Base-by-base conservation (phyloP, 2,329 filamentous ascomycete species). In the Penicillium sp. region DNA sequence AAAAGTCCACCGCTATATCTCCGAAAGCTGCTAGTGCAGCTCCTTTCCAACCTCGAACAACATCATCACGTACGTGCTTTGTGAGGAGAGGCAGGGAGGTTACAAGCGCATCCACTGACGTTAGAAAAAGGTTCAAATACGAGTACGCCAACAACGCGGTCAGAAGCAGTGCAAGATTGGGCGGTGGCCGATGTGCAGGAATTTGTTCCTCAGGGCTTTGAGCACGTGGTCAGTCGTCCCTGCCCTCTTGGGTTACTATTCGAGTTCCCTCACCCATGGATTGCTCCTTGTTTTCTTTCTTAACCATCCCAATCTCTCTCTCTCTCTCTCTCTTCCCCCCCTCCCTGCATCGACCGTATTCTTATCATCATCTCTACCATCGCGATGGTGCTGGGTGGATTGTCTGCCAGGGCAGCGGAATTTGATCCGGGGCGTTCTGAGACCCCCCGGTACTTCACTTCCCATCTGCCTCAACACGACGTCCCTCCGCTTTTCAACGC, bases 1-100 rank as follows among this genome's bases (percentile, higher is more conserved):
- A 91, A 75, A 89, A 89, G 68, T 83, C 88, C 10, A 88, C 88
- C 9, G 73, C 76, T 12, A 92, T 97, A 63, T 94, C 93, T 8
- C 91, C 92, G 1, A 92, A 95, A 75, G 89, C 91, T 55, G 93
- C 89, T n/a, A 94, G 85, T 73, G 94, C 93, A 23, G 89, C 91
- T 21, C 87, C 78, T 6, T 80, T 80, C 61, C 75, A 78, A 63
- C 78, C 78, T 27, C 75, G 78, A 67, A 67, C 68, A 61, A 67
- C 73, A 45, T 68, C 72, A 61, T 75, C 75, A 53, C 72, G 76
- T 78, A 74, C 64, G 73, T 50, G 35, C 25, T 60, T 53, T 33
- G 41, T 51, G 46, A 42, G 29, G 6, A 43, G 17, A 49, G 23
- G 33, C 40, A 43, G 21, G 8, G 21, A 17, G 35, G 27, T 27